Percentiles rank a stretch among this genome's conserved stretches.
phyloP scores from a whole-genome alignment of 1,284 basidiomycete species.

The Cutaneotrichosporon mucoides region DNA sequence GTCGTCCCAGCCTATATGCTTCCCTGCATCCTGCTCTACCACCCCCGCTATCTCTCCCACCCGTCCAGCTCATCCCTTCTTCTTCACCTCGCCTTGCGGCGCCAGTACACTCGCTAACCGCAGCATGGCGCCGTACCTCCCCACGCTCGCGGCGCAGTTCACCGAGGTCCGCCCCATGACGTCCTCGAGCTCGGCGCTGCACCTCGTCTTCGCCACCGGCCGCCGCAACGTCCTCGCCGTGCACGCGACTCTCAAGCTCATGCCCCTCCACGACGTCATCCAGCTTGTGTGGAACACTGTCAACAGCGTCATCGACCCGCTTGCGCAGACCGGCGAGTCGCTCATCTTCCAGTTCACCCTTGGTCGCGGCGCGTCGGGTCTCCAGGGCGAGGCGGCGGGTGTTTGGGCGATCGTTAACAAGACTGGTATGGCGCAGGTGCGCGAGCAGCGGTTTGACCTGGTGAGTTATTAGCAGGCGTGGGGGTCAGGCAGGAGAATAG shows the following conservation, averaged over 20 bases:
- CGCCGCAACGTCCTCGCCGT: slow-evolving; percentile 68
- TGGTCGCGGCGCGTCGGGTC: slow-evolving; percentile 51
- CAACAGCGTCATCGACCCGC: slow-evolving; percentile 66
- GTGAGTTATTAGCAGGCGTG: slow-evolving; percentile 59
- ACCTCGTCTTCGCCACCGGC: slow-evolving; percentile 79
- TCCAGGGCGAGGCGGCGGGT: slow-evolving; percentile 56
- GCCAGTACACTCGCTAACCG: too few relatives aligned
- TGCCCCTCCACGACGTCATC: slow-evolving; percentile 75
- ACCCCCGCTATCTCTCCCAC: too few relatives aligned
- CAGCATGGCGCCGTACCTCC: slow-evolving; percentile 26
- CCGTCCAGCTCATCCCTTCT: too few relatives aligned
- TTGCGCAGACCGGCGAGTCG: slow-evolving; percentile 56
- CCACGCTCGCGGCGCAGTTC: slow-evolving; percentile 33
- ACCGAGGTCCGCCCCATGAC: slow-evolving; percentile 26
- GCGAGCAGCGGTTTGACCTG: slow-evolving; percentile 74
- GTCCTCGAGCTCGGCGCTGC: slow-evolving; percentile 47
- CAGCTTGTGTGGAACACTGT: slow-evolving; percentile 57
- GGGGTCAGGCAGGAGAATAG: too few relatives aligned
- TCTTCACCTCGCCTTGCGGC: too few relatives aligned
- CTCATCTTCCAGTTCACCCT: slow-evolving; percentile 69
- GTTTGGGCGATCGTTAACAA: slow-evolving; percentile 81
- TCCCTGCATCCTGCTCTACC: too few relatives aligned
- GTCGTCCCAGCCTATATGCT: too few relatives aligned
- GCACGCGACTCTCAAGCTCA: slow-evolving; percentile 70
- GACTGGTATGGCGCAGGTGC: slow-evolving; percentile 64